phyloP scores from a whole-genome alignment of 441 rosid species.

The Mallotus repandus region DNA sequence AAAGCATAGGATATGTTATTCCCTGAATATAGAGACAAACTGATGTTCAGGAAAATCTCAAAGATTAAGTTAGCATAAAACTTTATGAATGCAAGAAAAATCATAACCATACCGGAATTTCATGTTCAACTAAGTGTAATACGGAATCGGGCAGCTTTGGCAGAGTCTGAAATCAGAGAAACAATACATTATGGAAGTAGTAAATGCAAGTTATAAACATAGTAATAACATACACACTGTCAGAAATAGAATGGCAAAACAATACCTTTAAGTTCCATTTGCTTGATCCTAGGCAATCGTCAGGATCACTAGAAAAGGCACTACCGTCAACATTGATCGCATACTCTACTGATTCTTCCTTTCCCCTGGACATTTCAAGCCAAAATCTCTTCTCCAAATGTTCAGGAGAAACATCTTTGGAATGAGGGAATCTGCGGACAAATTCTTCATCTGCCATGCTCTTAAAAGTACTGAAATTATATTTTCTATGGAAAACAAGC shows the following conservation, averaged over 20 bases:
- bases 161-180: slow-evolving; percentile 29
- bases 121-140: slow-evolving; percentile 35
- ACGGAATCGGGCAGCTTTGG: slow-evolving; percentile 33
- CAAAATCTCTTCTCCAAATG: slow-evolving; percentile 46
- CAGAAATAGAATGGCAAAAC: not conserved
- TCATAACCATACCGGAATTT: slow-evolving; percentile 35
- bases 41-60: slow-evolving; percentile 1
- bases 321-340: slow-evolving; percentile 51
- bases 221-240: not conserved
- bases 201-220: not conserved
- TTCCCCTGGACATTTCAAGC: slow-evolving; percentile 41
- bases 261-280: slow-evolving; percentile 49
- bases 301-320: slow-evolving; percentile 46
- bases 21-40: slow-evolving; percentile 30
- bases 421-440: slow-evolving; percentile 28
- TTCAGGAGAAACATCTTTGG: slow-evolving; percentile 30
- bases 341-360: slow-evolving; percentile 38
- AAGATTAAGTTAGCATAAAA: not conserved
- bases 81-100: not conserved
- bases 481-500: slow-evolving; percentile 29
- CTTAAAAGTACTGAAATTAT: slow-evolving; percentile 38
- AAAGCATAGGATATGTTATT: slow-evolving; percentile 51
- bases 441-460: slow-evolving; percentile 36
- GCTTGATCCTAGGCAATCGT: slow-evolving; percentile 42
- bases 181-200: not conserved